Base-by-base conservation (phyloP, 2,329 filamentous ascomycete species). In the Claviceps sp. region DNA sequence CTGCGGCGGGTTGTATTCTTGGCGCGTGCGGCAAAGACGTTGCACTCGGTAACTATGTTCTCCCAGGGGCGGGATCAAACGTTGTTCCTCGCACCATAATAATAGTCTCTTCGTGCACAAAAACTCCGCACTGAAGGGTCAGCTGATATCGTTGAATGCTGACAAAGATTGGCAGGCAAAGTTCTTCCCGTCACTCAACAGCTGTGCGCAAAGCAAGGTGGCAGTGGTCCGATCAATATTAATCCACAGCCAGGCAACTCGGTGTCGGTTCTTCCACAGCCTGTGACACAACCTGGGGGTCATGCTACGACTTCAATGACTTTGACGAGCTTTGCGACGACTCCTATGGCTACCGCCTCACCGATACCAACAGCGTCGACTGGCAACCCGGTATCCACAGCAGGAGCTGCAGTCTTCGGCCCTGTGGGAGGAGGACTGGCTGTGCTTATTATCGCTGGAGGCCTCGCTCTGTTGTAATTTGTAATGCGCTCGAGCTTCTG, bases 1-100 rank as follows among this genome's bases (percentile, higher is more conserved):
- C 55, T 26, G 63, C 61, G 52, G 62, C 60, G 22, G 8, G 50
- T 43, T 67, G 65, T 47, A 61, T 67, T 48, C 47, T 67, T 37
- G 41, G 52, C 5, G 54, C 51, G 24, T 67, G 65, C 53, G 62
- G 63, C 54, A 42, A 54, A n/a, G 60, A 63, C n/a, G 53, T 55
- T 37, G 62, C 64, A 51, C 22, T 67, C 24, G 56, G 65, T 67
- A 63, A 30, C 26, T 9, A 30, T 30, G 8, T 30, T 30, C 26
- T 30, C 8, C 26, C 26, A 30, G 26, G 26, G 26, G 26, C 26
- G 26, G 26, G 26, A 30, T 9, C 26, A 30, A 9, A 9, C 26
- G 8, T 7, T 30, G 26, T 30, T 30, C 26, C 26, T 30, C 26
- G 8, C 8, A 7, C 26, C 6, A 26, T 26, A 8, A 26, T 6